These are phyloP conservation scores for Pseudomicrostroma phylloplanum DNA, from an alignment of 1,284 basidiomycete species.

Conservation along the genomic window DNA sequence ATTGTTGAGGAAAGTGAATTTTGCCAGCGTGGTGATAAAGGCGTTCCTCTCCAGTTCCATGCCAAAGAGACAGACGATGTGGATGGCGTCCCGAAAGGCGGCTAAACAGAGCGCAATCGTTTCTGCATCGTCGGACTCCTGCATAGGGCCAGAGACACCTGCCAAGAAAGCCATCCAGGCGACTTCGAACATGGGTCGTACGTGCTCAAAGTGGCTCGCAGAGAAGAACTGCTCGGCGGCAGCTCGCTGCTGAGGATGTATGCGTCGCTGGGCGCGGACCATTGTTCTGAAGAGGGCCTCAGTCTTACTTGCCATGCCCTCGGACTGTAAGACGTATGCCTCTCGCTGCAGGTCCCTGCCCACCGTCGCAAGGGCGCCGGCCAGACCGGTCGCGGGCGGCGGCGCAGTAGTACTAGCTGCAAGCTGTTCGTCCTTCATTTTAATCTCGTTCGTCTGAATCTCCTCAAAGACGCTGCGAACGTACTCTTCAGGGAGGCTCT, in stretches of 20 bases:
- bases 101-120: conserved; percentile 41
- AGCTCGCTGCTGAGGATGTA: conserved; percentile 38
- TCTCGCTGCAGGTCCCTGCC: conserved; percentile 48
- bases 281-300: conserved; percentile 51
- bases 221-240: conserved; percentile 49
- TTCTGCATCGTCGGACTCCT: conserved; percentile 45
- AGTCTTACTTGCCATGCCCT: conserved; percentile 50
- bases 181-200: conserved; percentile 50
- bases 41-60: conserved; percentile 49
- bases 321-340: conserved; percentile 47
- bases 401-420: conserved; percentile 15
- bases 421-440: conserved; percentile 48
- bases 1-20: conserved; percentile 51
- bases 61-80: conserved; percentile 49
- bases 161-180: conserved; percentile 51
- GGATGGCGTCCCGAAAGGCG: conserved; percentile 48
- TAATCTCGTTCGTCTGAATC: conserved; percentile 50
- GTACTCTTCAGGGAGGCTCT: conserved; percentile 45
- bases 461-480: conserved; percentile 43
- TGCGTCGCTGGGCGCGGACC: conserved; percentile 45
- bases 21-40: conserved; percentile 49
- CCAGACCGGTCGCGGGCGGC: conserved; percentile 28
- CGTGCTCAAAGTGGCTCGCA: conserved; percentile 50
- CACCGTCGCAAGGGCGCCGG: conserved; percentile 44
- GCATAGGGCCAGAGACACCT: conserved; percentile 46